Percentiles rank a stretch among this genome's conserved stretches.
These are phyloP conservation scores for Tephrocybe sp. DNA, from an alignment of 768 basidiomycete genomes.

Conservation along the genomic window DNA sequence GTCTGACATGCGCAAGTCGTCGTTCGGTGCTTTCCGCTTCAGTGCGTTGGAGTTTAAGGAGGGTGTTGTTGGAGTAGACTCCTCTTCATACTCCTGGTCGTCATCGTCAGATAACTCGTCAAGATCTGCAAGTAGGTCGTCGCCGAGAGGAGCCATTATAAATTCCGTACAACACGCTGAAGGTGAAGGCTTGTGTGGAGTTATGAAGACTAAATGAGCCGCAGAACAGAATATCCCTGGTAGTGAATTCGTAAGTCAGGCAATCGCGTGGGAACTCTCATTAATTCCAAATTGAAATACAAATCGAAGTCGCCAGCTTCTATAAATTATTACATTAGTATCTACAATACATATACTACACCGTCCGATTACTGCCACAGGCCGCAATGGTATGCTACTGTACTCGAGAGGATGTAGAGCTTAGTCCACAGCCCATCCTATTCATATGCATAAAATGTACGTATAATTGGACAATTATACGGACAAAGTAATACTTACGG, in stretches of 20 bases:
- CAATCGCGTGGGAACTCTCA: too few relatives aligned
- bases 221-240: not conserved
- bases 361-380: not conserved
- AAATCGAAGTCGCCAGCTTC: too few relatives aligned
- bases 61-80: slow-evolving; percentile 14
- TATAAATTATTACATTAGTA: too few relatives aligned
- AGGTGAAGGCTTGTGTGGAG: not conserved
- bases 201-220: not conserved
- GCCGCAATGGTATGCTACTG: not conserved
- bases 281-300: too few relatives aligned
- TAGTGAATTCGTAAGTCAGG: too few relatives aligned
- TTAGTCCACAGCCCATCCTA: not conserved
- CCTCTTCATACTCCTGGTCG: slow-evolving; percentile 42
- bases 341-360: too few relatives aligned
- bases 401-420: not conserved
- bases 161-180: not conserved
- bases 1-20: slow-evolving; percentile 60
- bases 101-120: slow-evolving; percentile 81
- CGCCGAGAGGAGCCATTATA: slow-evolving; percentile 79
- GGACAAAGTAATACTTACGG: too few relatives aligned
- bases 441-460: not conserved
- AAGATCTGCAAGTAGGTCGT: slow-evolving; percentile 91
- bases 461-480: too few relatives aligned
- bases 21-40: slow-evolving; percentile 65
- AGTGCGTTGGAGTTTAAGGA: slow-evolving; percentile 34